Evolutionary conservation across 2,329 filamentous ascomycete species (phyloP).

Genomic region (Hypoxylon sp.): DNA sequence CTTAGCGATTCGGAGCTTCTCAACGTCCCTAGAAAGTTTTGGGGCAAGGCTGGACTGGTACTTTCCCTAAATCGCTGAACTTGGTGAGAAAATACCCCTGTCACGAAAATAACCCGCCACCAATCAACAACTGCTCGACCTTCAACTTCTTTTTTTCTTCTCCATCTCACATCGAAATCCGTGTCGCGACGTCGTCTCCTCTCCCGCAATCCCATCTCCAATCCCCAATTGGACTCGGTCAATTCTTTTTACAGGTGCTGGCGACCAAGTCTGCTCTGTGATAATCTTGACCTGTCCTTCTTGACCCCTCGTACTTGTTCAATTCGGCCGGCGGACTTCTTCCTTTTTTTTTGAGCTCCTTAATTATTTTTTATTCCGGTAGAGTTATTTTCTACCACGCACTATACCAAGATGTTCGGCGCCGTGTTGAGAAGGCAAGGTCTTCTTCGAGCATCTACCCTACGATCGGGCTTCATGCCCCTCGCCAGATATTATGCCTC

Average conservation of each 20-base stretch:
- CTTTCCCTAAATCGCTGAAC: background rate
- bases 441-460: constrained; percentile 60
- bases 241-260: constrained; percentile 32
- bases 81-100: constrained; percentile 27
- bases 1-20: constrained; percentile 32
- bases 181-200: constrained; percentile 31
- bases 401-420: constrained; percentile 63
- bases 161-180: constrained; percentile 36
- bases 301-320: constrained; percentile 16
- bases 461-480: constrained; percentile 61
- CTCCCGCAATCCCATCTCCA: constrained; percentile 3
- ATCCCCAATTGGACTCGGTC: constrained; percentile 39
- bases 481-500: constrained; percentile 77
- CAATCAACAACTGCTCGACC: constrained; percentile 38
- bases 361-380: constrained; percentile 12
- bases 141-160: constrained; percentile 44
- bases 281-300: constrained; percentile 32
- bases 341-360: constrained; percentile 27
- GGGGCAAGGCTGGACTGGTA: constrained; percentile 29
- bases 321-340: constrained; percentile 34
- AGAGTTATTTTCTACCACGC: constrained; percentile 38
- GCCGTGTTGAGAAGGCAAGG: constrained; percentile 70
- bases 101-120: constrained; percentile 38
- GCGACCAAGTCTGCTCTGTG: constrained; percentile 36
- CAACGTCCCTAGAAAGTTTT: constrained; percentile 37